phyloP scores from a whole-genome alignment of 2,329 filamentous ascomycete genomes.

The Ilyonectria mors-panacis region DNA sequence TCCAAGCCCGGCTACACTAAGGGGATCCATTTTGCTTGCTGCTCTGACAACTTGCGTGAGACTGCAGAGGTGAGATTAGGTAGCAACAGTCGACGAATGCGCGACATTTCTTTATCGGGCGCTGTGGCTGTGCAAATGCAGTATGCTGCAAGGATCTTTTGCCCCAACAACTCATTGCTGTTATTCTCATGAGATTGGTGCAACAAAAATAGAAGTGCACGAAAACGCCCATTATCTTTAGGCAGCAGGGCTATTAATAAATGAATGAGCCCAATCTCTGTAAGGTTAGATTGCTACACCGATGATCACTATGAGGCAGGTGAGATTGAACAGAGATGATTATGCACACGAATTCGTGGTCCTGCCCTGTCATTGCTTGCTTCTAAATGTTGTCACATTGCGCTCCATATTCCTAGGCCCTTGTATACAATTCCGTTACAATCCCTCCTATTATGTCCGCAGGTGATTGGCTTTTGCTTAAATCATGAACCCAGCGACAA shows the following conservation, averaged over 20 bases:
- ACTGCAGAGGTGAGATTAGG: background rate
- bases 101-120: background rate
- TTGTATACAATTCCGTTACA: background rate
- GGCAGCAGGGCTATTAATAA: no score
- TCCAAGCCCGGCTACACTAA: background rate
- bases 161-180: no score
- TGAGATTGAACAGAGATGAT: background rate
- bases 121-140: background rate
- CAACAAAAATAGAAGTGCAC: no score
- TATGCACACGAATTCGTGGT: background rate
- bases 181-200: no score
- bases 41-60: background rate
- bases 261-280: no score
- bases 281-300: no score
- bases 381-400: background rate
- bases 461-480: background rate
- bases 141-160: background rate
- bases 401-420: background rate
- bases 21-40: background rate
- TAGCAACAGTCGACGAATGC: background rate
- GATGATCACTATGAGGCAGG: no score
- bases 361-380: background rate
- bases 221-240: no score
- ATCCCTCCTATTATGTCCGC: background rate
- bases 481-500: constrained; percentile 44